A percentile compares a stretch with the other conserved stretches of the same genome.
These are phyloP conservation scores for Clathrospora elynae DNA, from an alignment of 2,329 filamentous ascomycete genomes.

Conservation along the genomic window DNA sequence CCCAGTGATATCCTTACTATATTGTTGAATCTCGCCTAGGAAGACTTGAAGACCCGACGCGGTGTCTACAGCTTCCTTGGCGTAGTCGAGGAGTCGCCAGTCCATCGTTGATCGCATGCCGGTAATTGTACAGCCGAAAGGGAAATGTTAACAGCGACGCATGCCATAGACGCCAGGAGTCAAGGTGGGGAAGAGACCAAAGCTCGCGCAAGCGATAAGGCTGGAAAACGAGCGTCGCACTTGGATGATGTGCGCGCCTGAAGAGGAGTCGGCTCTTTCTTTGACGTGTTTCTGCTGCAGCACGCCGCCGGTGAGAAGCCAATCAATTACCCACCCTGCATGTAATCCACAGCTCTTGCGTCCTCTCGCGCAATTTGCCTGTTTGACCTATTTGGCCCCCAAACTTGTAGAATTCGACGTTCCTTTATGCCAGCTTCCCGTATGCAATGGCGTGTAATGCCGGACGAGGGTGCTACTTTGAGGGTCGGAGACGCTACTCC, in stretches of 20 bases:
- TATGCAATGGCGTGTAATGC: slow-evolving; percentile 18
- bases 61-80: slow-evolving; percentile 59
- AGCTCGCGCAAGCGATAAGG: slow-evolving; percentile 31
- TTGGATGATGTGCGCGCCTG: slow-evolving; percentile 30
- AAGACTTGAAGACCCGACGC: slow-evolving; percentile 58
- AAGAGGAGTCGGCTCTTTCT: slow-evolving; percentile 33
- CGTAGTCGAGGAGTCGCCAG: slow-evolving; percentile 46
- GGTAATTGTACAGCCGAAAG: slow-evolving; percentile 26
- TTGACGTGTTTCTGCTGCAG: slow-evolving; percentile 47
- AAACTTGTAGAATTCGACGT: slow-evolving; percentile 20
- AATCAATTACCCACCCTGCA: slow-evolving; percentile 43
- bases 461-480: slow-evolving; percentile 16
- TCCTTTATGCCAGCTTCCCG: slow-evolving; percentile 18
- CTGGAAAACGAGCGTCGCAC: slow-evolving; percentile 32
- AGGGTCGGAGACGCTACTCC: slow-evolving; percentile 17
- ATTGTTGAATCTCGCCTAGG: slow-evolving; percentile 56
- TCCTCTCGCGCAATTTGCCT: slow-evolving; percentile 29
- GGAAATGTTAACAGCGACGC: slow-evolving; percentile 20
- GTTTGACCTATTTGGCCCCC: slow-evolving; percentile 38
- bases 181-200: slow-evolving; percentile 16
- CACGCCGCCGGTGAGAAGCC: slow-evolving; percentile 37
- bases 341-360: slow-evolving; percentile 37
- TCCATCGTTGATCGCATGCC: slow-evolving; percentile 44
- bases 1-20: slow-evolving; percentile 59
- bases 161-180: slow-evolving; percentile 22